These are phyloP conservation scores for Papiliotrema flavescens DNA, from an alignment of 1,284 basidiomycete species.

Conservation along the genomic window DNA sequence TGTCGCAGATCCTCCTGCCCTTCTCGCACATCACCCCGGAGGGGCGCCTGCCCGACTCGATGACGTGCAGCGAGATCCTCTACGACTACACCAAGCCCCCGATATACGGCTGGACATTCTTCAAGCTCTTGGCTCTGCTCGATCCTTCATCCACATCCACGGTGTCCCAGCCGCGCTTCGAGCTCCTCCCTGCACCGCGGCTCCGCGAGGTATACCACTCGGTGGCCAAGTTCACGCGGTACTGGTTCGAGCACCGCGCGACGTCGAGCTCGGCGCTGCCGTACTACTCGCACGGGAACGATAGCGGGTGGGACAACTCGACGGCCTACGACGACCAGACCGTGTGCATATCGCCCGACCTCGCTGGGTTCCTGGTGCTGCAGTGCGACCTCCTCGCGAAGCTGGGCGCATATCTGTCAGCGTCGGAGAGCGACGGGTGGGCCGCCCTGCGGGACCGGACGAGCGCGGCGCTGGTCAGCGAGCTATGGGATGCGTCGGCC, in stretches of 20 bases:
- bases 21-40: conserved; percentile 5
- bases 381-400: conserved; percentile 6
- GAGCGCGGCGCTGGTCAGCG: not conserved
- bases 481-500: not conserved
- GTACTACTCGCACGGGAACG: conserved; percentile 7
- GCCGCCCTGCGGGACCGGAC: not conserved
- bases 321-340: conserved; percentile 5
- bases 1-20: conserved; percentile 6
- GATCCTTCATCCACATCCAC: not conserved
- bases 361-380: conserved; percentile 2
- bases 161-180: not conserved
- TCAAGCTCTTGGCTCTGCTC: not conserved
- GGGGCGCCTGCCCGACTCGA: conserved; percentile 6
- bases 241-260: not conserved
- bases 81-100: conserved; percentile 9
- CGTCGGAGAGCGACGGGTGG: not conserved
- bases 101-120: conserved; percentile 8
- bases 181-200: not conserved
- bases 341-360: conserved; percentile 2
- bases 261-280: not conserved
- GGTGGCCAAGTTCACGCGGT: conserved; percentile 1
- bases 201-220: not conserved
- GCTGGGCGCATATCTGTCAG: not conserved
- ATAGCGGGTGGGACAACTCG: conserved; percentile 8
- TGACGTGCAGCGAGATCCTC: conserved; percentile 2